phyloP scores from a whole-genome alignment of 2,329 filamentous ascomycete genomes.

The Blumeria hordei region DNA sequence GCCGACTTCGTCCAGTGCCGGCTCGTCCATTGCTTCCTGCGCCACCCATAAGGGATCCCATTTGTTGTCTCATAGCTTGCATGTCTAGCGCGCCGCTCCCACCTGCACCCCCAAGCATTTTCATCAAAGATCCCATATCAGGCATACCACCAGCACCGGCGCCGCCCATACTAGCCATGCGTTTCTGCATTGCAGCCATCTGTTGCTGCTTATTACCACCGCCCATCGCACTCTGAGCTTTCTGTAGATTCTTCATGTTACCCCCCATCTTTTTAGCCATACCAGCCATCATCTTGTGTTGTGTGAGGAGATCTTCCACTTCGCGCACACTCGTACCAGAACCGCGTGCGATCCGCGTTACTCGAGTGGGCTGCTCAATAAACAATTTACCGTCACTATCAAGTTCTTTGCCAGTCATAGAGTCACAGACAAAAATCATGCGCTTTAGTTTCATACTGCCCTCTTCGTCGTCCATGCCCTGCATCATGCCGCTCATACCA shows the following conservation, averaged over 20 bases:
- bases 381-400: conserved; percentile 91
- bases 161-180: conserved; percentile 78
- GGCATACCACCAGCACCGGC: conserved; percentile 43
- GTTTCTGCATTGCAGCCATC: conserved; percentile 90
- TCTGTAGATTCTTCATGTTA: conserved; percentile 94
- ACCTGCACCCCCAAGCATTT: conserved; percentile 62
- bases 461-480: conserved; percentile 91
- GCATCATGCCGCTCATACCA: conserved; percentile 79
- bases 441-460: conserved; percentile 81
- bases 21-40: conserved; percentile 7
- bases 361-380: conserved; percentile 71
- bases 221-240: conserved; percentile 72
- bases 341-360: conserved; percentile 75
- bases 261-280: conserved; percentile 99
- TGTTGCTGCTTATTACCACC: conserved; percentile 83
- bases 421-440: conserved; percentile 98
- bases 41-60: conserved; percentile 23
- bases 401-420: conserved; percentile 89
- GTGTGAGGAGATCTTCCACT: conserved; percentile 89
- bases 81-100: conserved; percentile 40
- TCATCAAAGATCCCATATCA: conserved; percentile 70
- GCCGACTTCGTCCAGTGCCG: not conserved
- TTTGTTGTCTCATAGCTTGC: conserved; percentile 57
- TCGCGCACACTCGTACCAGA: conserved; percentile 79
- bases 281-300: conserved; percentile 94